Evolutionary conservation across 2,329 filamentous ascomycete genomes (phyloP), one percentile per base, ranked within the genome.

Genomic region (Pyricularia grisea): DNA sequence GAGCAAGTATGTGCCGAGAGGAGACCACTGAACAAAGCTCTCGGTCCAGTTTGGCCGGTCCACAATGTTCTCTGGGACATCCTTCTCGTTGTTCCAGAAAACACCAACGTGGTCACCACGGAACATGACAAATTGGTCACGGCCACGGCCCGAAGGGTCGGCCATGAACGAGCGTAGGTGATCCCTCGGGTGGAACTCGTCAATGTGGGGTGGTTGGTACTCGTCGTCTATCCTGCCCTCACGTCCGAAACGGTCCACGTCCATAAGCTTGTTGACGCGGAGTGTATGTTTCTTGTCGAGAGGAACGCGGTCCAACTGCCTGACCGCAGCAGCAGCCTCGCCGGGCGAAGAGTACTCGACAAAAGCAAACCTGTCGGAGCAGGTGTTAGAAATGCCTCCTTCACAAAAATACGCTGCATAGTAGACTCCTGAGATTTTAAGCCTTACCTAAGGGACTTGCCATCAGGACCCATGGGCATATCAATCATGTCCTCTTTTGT

Each of bases 71-170:
- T 99, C 95, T 4, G 94, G 93, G 27, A 85, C 81, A 71, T 97
- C 94, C 81, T 91, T 94, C 82, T 97, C 95, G 84, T 96, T 97
- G 84, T 98, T 98, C 94, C 94, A 99, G 85, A 92, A 97, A 6
- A 99, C 91, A 70, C 93, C 94, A 55, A 99, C 95, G 72, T 90
- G 91, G 68, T 99, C 95, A 74, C 90, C 92, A 68, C 92, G 90
- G 84, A 92, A 97, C 88, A 98, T 93, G 78, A 92, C 92, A 75
- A 98, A 95, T 83, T 99, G 94, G 78, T 99, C 95, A 71, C 95
- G 90, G 73, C 93, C 93, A 73, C 93, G 93, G 68, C 85, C 88
- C 69, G 84, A 83, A 70, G 90, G 84, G 77, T 99, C 95, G 73
- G 90, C 91, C 75, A 99, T 84, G 90, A 93, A 99, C 79, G 92